Conservation (phyloP, 1,284 basidiomycete genomes). For the Ganoderma resinaceum region DNA sequence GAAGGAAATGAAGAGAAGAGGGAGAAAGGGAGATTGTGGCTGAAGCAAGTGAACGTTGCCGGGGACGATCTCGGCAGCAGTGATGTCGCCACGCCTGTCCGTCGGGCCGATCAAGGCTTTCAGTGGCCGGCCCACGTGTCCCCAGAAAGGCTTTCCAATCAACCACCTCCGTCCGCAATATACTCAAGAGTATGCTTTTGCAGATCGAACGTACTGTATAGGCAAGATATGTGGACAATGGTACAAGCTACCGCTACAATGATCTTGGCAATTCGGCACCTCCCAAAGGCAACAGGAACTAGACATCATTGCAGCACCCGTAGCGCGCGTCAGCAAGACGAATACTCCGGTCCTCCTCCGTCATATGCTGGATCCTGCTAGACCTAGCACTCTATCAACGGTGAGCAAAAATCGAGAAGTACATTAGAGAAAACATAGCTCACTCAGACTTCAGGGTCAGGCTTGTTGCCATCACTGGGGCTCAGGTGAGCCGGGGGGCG, state of each 20-base stretch:
- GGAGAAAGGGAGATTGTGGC: constrained; percentile 15
- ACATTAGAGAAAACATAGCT: neutral
- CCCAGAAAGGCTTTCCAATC: neutral
- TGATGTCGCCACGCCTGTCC: constrained; percentile 1
- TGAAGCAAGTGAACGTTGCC: neutral
- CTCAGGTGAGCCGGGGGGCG: constrained; percentile 23
- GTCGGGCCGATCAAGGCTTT: neutral
- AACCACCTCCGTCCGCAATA: neutral
- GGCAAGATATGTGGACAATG: neutral
- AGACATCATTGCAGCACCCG: neutral
- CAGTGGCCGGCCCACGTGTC: neutral
- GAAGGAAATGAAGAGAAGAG: neutral
- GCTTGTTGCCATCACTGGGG: neutral
- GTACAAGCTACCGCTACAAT: neutral
- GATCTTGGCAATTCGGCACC: neutral
- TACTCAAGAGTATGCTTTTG: neutral
- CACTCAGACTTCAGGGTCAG: neutral
- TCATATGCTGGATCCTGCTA: neutral
- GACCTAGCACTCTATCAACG: too few relatives aligned
- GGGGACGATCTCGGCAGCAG: constrained; percentile 1
- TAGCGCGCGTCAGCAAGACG: neutral
- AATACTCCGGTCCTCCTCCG: neutral
- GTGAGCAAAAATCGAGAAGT: neutral
- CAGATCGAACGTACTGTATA: neutral
- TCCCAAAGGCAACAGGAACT: neutral